Evolutionary conservation across 495 filamentous ascomycete genomes (phyloP).

Genomic region (Xylona heveae): DNA sequence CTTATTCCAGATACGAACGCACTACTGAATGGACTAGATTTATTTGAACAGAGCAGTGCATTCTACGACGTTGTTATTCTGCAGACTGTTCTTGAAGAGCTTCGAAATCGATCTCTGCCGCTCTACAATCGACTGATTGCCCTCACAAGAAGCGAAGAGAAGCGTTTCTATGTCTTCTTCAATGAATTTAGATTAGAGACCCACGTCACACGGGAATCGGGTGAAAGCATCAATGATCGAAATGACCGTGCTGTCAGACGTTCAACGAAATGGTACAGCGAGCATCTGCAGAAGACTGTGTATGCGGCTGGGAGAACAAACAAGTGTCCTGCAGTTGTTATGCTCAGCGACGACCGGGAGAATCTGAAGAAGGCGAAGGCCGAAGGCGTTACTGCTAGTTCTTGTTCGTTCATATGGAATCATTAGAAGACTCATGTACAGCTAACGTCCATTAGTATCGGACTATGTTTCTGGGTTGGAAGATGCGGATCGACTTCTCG

Average conservation of each 20-base stretch:
- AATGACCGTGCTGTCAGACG: slow-evolving; percentile 82
- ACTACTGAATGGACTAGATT: slow-evolving; percentile 84
- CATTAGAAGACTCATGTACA: slow-evolving; percentile 14
- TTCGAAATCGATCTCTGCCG: slow-evolving; percentile 80
- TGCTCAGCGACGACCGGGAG: slow-evolving; percentile 81
- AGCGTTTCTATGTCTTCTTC: slow-evolving; percentile 96
- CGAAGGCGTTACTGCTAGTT: slow-evolving; percentile 35
- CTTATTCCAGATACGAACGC: slow-evolving; percentile 93
- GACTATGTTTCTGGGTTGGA: slow-evolving; percentile 72
- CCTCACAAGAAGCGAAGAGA: slow-evolving; percentile 82
- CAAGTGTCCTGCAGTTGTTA: slow-evolving; percentile 56
- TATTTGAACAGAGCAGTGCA: slow-evolving; percentile 76
- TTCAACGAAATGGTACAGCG: slow-evolving; percentile 73
- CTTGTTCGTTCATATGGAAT: slow-evolving; percentile 4
- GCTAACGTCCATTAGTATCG: slow-evolving; percentile 19
- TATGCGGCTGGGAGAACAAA: slow-evolving; percentile 30
- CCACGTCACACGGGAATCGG: slow-evolving; percentile 46
- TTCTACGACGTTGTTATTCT: slow-evolving; percentile 92
- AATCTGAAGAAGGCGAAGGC: slow-evolving; percentile 65
- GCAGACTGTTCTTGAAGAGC: slow-evolving; percentile 89
- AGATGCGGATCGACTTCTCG: slow-evolving; percentile 65
- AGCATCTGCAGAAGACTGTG: slow-evolving; percentile 45
- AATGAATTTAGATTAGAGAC: slow-evolving; percentile 95
- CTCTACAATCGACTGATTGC: slow-evolving; percentile 83
- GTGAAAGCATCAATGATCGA: slow-evolving; percentile 87